Conservation (phyloP, 495 filamentous ascomycete genomes). For the Viridothelium virens region DNA sequence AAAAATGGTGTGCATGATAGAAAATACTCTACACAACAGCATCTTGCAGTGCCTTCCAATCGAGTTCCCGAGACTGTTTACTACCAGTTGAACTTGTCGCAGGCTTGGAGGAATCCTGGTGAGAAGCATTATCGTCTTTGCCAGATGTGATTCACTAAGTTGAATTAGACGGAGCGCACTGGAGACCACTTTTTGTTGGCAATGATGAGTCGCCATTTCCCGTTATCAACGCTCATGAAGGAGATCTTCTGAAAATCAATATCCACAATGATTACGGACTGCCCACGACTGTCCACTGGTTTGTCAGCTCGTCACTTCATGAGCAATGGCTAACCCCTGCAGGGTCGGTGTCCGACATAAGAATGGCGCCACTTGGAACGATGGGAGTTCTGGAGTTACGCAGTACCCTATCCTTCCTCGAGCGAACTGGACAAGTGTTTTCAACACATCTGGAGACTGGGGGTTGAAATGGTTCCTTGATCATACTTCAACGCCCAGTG, state of each 20-base stretch:
- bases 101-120: slow-evolving; percentile 6
- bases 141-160: not conserved
- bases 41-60: not conserved
- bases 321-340: not conserved
- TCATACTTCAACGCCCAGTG: slow-evolving; percentile 2
- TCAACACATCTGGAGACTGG: slow-evolving; percentile 5
- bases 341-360: slow-evolving; percentile 8
- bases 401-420: slow-evolving; percentile 4
- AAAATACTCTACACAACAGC: not conserved
- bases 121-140: not conserved
- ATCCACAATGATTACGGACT: slow-evolving; percentile 7
- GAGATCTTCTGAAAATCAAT: not conserved
- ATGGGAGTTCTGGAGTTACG: not conserved
- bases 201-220: slow-evolving; percentile 6
- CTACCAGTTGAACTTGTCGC: slow-evolving; percentile 2
- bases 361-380: slow-evolving; percentile 5
- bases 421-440: slow-evolving; percentile 5
- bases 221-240: slow-evolving; percentile 1
- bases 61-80: not conserved
- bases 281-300: slow-evolving; percentile 2
- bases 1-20: not conserved
- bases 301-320: not conserved
- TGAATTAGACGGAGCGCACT: not conserved
- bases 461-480: slow-evolving; percentile 10
- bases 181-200: slow-evolving; percentile 4